Evolutionary conservation across 352 stramenopile species (phyloP).

Genomic region (Phytophthora citrophthora): DNA sequence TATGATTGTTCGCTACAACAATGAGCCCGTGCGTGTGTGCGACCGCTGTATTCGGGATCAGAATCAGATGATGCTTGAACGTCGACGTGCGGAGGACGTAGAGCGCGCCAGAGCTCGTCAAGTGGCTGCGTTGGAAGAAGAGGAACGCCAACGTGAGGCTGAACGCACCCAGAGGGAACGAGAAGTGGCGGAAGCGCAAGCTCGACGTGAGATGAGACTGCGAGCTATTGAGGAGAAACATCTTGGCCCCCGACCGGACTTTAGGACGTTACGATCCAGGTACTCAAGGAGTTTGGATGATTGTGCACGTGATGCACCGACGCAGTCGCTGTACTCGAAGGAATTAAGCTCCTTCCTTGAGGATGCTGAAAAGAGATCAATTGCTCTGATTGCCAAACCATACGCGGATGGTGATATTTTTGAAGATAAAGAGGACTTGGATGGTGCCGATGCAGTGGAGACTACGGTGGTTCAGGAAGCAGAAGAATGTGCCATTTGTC

Average conservation of each 20-base stretch:
- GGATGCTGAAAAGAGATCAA: conserved; percentile 65
- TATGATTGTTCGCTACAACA: conserved; percentile 74
- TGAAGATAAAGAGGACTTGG: conserved; percentile 33
- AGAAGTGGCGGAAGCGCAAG: conserved; percentile 50
- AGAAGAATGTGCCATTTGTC: conserved; percentile 86
- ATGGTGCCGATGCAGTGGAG: conserved; percentile 25
- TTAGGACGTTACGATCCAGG: conserved; percentile 42
- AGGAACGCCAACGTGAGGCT: conserved; percentile 60
- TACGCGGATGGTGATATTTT: conserved; percentile 27
- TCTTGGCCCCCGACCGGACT: conserved; percentile 58
- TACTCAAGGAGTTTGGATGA: conserved; percentile 63
- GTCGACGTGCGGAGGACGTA: conserved; percentile 69
- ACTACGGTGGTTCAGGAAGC: conserved; percentile 66
- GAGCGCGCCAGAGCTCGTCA: conserved; percentile 77
- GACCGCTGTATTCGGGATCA: conserved; percentile 81
- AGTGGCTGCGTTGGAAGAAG: conserved; percentile 70
- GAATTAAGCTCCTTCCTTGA: conserved; percentile 58
- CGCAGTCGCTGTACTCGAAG: conserved; percentile 46
- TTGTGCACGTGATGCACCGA: conserved; percentile 28
- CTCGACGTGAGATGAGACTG: conserved; percentile 50
- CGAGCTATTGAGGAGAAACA: conserved; percentile 65
- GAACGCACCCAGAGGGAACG: conserved; percentile 60
- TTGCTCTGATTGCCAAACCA: conserved; percentile 48
- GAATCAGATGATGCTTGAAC: conserved; percentile 77
- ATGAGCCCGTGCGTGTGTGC: conserved; percentile 84